phyloP scores from a whole-genome alignment of 2,329 filamentous ascomycete genomes.

The Daldinia eschscholtzii region DNA sequence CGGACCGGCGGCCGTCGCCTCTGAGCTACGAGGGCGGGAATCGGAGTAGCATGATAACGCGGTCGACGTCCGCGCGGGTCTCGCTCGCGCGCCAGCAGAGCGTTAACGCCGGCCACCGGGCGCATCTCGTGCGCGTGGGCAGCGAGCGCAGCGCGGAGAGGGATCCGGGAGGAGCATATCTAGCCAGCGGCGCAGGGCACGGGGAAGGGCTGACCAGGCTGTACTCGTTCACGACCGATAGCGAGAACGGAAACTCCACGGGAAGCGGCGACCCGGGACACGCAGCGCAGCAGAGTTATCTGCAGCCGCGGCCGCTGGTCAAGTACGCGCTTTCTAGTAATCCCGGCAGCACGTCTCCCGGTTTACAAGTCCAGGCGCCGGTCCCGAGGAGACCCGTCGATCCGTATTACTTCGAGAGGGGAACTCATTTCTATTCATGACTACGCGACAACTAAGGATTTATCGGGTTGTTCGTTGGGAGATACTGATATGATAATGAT shows the following conservation, averaged over 20 bases:
- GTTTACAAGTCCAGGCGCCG: conserved; percentile 32
- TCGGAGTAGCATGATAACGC: background rate
- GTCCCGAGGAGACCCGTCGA: conserved; percentile 25
- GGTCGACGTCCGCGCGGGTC: background rate
- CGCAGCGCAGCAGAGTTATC: background rate
- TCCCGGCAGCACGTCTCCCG: background rate
- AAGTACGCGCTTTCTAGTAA: conserved; percentile 1
- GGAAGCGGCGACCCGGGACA: background rate
- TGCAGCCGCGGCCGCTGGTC: conserved; percentile 7
- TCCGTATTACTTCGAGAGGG: conserved; percentile 23
- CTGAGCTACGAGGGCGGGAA: conserved; percentile 10
- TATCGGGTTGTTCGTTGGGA: background rate
- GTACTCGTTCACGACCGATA: conserved; percentile 13
- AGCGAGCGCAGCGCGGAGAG: conserved; percentile 2
- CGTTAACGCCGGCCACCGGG: conserved; percentile 17
- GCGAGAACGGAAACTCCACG: conserved; percentile 5
- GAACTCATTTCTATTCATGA: conserved; percentile 5
- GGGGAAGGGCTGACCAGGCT: background rate
- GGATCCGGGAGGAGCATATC: background rate
- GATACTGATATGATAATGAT: background rate
- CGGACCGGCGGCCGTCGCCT: conserved; percentile 16
- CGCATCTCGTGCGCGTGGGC: conserved; percentile 32
- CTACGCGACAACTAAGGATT: background rate
- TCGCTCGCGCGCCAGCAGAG: conserved; percentile 33
- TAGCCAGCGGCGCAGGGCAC: conserved; percentile 11